Evolutionary conservation across 2,329 filamentous ascomycete species (phyloP), one percentile per base, ranked within the genome.

Genomic region (Scedosporium apiospermum): DNA sequence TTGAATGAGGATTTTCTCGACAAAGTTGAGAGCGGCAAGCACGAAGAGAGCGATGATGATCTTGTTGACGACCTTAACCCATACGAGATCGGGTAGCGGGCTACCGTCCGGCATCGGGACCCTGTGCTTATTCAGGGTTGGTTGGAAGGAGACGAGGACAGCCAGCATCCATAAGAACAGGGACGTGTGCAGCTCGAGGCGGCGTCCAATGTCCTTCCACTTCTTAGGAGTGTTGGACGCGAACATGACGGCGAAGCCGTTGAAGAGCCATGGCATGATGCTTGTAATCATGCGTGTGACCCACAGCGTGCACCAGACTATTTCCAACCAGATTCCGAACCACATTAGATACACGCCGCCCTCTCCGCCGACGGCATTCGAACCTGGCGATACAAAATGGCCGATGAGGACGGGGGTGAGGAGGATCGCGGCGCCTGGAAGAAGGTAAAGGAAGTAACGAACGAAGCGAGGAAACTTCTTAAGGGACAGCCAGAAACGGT

Each of bases 241-340:
- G 70, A 91, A 87, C 4, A 93, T 78, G 68, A 87, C 90, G 4
- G 91, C 87, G 16, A 89, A 38, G 7, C 75, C 68, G 46, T 76
- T 74, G 63, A 84, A 76, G 5, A 77, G 62, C 27, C 71, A 73
- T 0, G 82, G 82, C 66, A 85, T 73, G 42, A 82, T 70, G 27
- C 79, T 78, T 3, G 80, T 82, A 51, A 80, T 67, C 70, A 85
- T 82, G 12, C 82, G 78, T 1, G 81, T 88, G 21, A 88, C 88
- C 93, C 93, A 98, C 0, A 97, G 80, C 0, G 91, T 91, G 65
- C 93, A 80, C 93, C 93, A 98, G 27, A 97, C 82, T 51, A 96
- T 91, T 73, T 96, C 90, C 18, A 97, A 81, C 93, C 93, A 98
- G 65, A 97, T 91, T 34, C 90, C 90, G 71, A 98, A 97, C 93